Evolutionary conservation across 2,329 filamentous ascomycete species (phyloP), one percentile per base, ranked within the genome.

Genomic region (Dothistroma septosporum): DNA sequence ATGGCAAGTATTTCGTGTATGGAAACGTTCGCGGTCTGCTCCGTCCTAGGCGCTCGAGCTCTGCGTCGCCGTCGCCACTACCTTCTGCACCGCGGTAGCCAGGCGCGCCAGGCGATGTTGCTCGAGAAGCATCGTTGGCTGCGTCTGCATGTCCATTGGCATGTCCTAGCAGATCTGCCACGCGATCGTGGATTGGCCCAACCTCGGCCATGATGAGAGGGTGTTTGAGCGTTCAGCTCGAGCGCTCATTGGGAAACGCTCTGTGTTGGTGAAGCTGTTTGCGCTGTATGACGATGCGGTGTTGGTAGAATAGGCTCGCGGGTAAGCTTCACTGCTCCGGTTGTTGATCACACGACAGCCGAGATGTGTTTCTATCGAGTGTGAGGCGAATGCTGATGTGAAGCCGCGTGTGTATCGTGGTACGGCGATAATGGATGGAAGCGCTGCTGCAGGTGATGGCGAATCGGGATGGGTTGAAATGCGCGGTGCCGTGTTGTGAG

Each of bases 1-100:
- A 99, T 37, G 95, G 95, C 55, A 99, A 85, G 73, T 94, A 89
- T 68, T 87, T 83, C 75, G 92, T 91, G 80, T 99, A 99, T 62
- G 91, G 91, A 75, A 94, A 99, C 31, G 94, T 97, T 64, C 94
- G 87, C 37, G 91, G 91, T 65, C 86, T 79, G 65, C 81, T 83
- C 55, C 93, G 87, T 74, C 92, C 90, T 66, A 89, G 79, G 63
- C 82, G 80, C 62, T 82, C 79, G 33, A 74, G 74, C 65, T 82
- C 80, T 55, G 78, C 75, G 60, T 76, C 76, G 61, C 76, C 74
- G 52, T 66, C 64, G 46, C 37, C 63, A 48, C 68, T 66, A 55
- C 60, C 59, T 33, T 64, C 61, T n/a, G 48, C 49, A 33, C 52
- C 47, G 19, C 67, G 80, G 78, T 78, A 76, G 69, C 80, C 83